These are phyloP conservation scores for Agrocybe chaxingu DNA, from an alignment of 768 basidiomycete species.

Conservation along the genomic window DNA sequence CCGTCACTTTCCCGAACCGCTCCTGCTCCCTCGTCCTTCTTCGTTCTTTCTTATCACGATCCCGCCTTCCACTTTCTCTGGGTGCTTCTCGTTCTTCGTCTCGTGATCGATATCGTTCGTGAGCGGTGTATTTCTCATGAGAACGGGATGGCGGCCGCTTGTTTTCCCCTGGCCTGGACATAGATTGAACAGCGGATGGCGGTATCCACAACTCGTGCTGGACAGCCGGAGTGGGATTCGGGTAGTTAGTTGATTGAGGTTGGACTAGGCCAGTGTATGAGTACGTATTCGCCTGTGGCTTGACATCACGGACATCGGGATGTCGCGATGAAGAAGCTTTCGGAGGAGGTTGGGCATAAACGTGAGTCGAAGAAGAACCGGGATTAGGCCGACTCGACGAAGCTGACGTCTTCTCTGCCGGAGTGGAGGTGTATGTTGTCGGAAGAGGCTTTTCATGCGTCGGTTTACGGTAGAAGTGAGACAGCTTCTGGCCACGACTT, in stretches of 20 bases:
- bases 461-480: conserved; percentile 7
- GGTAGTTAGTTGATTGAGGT: conserved; percentile 5
- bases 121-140: conserved; percentile 8
- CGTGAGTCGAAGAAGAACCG: conserved; percentile 7
- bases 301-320: conserved; percentile 14
- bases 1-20: conserved; percentile 17
- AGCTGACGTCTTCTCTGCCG: conserved; percentile 14
- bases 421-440: conserved; percentile 6
- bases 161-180: conserved; percentile 16
- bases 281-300: background rate
- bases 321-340: conserved; percentile 15
- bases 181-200: conserved; percentile 12
- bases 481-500: conserved; percentile 22
- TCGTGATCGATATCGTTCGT: conserved; percentile 9
- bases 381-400: conserved; percentile 11
- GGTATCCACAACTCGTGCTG: conserved; percentile 22
- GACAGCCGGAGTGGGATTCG: conserved; percentile 7
- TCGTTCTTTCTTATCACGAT: conserved; percentile 18
- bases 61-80: conserved; percentile 9
- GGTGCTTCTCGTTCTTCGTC: conserved; percentile 10
- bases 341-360: conserved; percentile 9
- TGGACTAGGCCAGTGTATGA: too few relatives aligned
- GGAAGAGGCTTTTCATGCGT: conserved; percentile 9
- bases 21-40: too few relatives aligned
- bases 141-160: conserved; percentile 7